phyloP scores from a whole-genome alignment of 345 rosid genomes.

The Camelina sativa region DNA sequence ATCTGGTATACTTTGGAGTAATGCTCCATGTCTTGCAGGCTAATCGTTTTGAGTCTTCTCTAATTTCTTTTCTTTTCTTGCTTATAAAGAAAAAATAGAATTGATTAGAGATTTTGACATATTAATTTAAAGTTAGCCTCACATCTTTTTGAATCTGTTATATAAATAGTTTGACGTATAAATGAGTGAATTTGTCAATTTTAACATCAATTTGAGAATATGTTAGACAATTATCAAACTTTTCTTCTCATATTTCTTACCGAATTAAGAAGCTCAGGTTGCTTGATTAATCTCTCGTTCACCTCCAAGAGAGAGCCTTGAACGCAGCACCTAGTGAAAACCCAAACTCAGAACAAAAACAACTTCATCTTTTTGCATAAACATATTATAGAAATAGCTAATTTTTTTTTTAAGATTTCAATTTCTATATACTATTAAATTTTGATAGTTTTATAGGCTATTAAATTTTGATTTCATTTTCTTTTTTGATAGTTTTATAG shows the following conservation, averaged over 20 bases:
- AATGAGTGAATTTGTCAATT: too few relatives aligned
- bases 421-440: too few relatives aligned
- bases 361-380: neutral
- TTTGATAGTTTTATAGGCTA: too few relatives aligned
- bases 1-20: neutral
- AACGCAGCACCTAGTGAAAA: conserved; percentile 73
- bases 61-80: neutral
- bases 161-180: neutral
- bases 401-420: too few relatives aligned
- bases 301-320: conserved; percentile 93
- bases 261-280: conserved; percentile 73
- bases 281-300: conserved; percentile 73
- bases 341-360: conserved; percentile 22
- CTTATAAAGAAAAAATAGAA: conserved; percentile 28
- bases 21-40: conserved; percentile 21
- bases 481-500: too few relatives aligned
- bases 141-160: conserved; percentile 3
- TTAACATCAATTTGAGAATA: neutral
- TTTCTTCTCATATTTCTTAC: conserved; percentile 44
- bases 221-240: neutral
- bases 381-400: too few relatives aligned
- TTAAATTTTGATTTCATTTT: too few relatives aligned
- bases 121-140: conserved; percentile 7
- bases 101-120: conserved; percentile 31
- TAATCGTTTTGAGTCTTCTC: conserved; percentile 25